phyloP scores from a whole-genome alignment of 2,329 filamentous ascomycete species.

The Alternaria tenuissima region DNA sequence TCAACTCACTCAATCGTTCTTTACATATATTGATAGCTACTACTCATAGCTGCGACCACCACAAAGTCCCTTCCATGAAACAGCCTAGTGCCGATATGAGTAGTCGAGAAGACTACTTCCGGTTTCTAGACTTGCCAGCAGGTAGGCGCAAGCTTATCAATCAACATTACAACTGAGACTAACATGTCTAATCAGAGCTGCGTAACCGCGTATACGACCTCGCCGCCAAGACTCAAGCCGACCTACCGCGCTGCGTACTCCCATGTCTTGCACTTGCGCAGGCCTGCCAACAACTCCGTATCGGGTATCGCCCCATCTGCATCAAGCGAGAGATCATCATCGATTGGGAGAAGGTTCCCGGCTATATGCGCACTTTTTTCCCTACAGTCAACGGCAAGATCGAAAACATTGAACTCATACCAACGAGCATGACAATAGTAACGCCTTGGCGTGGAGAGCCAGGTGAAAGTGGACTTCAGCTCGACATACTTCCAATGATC shows the following conservation, averaged over 20 bases:
- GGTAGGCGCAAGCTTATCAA: neutral
- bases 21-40: neutral
- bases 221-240: neutral
- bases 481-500: neutral
- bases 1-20: neutral
- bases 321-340: neutral
- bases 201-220: neutral
- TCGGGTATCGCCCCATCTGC: neutral
- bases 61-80: neutral
- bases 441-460: neutral
- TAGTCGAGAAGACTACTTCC: neutral
- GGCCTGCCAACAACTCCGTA: neutral
- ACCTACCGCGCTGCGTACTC: neutral
- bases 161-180: neutral
- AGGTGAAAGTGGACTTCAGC: neutral
- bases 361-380: neutral
- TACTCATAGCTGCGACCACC: neutral
- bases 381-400: neutral
- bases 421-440: neutral
- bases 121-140: neutral
- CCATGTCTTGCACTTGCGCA: neutral
- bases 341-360: neutral
- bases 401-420: neutral
- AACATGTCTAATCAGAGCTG: neutral
- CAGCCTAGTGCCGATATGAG: neutral